Evolutionary conservation across 768 basidiomycete species (phyloP).

Genomic region (Hydnum rufescens): DNA sequence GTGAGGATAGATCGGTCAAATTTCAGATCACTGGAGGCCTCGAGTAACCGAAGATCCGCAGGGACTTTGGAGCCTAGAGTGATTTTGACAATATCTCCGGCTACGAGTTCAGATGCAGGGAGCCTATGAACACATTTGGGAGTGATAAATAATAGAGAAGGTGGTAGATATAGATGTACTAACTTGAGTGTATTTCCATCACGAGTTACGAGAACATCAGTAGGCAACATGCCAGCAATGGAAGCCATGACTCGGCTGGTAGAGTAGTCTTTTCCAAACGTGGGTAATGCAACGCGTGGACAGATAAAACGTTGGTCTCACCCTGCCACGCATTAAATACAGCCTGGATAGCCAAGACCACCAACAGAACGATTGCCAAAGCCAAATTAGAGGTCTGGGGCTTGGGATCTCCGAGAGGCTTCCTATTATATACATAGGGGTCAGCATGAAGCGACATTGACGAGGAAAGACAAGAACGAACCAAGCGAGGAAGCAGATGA

Average conservation of each 20-base stretch:
- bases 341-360: constrained; percentile 19
- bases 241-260: constrained; percentile 19
- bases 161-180: too few species aligned
- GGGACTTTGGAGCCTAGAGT: constrained; percentile 54
- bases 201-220: background rate
- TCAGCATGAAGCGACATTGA: too few species aligned
- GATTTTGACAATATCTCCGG: constrained; percentile 44
- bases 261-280: constrained; percentile 18
- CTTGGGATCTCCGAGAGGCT: constrained; percentile 21
- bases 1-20: constrained; percentile 54
- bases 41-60: constrained; percentile 36
- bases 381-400: constrained; percentile 20
- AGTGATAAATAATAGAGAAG: too few species aligned
- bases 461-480: too few species aligned
- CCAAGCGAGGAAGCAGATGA: too few species aligned
- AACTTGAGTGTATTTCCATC: too few species aligned
- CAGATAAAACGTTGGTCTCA: background rate
- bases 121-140: too few species aligned
- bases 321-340: constrained; percentile 13
- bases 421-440: too few species aligned
- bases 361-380: constrained; percentile 20
- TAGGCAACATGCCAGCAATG: constrained; percentile 10
- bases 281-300: background rate
- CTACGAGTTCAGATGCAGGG: constrained; percentile 42
- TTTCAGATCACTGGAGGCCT: constrained; percentile 41